These are phyloP conservation scores for Ceratobasidium sp. DNA, from an alignment of 1,284 basidiomycete genomes.

Conservation along the genomic window DNA sequence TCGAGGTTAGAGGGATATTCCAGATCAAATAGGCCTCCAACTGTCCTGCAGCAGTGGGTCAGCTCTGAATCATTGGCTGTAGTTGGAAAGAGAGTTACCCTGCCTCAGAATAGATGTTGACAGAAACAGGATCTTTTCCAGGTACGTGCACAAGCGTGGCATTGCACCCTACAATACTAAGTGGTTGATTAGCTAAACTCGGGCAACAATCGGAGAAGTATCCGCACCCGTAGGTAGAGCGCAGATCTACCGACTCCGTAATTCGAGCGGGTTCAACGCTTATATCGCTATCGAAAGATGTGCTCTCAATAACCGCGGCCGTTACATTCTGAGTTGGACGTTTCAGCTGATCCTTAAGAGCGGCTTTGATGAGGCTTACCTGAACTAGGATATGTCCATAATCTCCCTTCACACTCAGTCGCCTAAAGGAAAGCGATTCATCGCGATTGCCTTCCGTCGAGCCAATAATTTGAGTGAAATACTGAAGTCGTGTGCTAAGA, in stretches of 20 bases:
- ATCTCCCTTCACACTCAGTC: neutral
- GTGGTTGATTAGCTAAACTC: neutral
- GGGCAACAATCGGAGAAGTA: too few species aligned
- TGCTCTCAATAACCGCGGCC: neutral
- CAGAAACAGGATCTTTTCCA: neutral
- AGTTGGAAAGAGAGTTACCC: neutral
- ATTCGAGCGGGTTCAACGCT: neutral
- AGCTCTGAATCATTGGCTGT: neutral
- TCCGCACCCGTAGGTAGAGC: slow-evolving; percentile 3
- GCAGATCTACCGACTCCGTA: neutral
- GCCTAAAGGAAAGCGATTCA: neutral
- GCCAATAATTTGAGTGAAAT: slow-evolving; percentile 15
- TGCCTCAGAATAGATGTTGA: neutral
- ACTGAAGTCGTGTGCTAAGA: neutral
- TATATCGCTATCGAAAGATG: neutral
- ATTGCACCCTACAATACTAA: slow-evolving; percentile 13
- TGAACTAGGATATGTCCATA: neutral
- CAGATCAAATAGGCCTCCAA: neutral
- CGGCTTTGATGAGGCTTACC: neutral
- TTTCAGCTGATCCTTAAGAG: neutral
- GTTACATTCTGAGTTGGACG: neutral
- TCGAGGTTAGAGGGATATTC: neutral
- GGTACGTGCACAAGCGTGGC: neutral
- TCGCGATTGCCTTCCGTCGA: neutral
- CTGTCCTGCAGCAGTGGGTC: neutral